Evolutionary conservation across 2,329 filamentous ascomycete genomes (phyloP).

Genomic region (Bipolaris cookei): DNA sequence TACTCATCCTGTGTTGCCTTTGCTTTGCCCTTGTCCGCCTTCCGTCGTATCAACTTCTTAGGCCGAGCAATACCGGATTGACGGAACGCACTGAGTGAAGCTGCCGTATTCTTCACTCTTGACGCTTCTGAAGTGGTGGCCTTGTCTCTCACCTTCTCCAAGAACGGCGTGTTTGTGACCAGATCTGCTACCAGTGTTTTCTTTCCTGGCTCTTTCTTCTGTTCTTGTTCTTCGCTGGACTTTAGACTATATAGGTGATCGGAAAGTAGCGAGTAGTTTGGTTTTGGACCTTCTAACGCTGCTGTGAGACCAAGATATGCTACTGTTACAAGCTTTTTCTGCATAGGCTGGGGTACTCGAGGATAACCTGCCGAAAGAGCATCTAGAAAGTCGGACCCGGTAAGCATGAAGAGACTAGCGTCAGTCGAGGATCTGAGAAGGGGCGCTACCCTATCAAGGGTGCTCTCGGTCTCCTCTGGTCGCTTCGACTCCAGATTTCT

Average conservation of each 20-base stretch:
- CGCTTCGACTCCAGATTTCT: constrained; percentile 68
- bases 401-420: constrained; percentile 69
- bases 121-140: constrained; percentile 59
- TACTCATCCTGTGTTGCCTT: constrained; percentile 46
- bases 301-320: constrained; percentile 77
- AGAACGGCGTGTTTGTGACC: constrained; percentile 77
- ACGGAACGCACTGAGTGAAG: constrained; percentile 65
- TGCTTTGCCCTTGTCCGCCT: constrained; percentile 71
- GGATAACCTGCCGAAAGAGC: constrained; percentile 71
- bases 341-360: constrained; percentile 66
- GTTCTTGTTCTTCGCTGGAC: constrained; percentile 68
- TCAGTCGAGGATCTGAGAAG: constrained; percentile 67
- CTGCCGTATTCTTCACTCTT: constrained; percentile 66
- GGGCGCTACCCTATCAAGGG: constrained; percentile 66
- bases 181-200: constrained; percentile 79
- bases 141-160: constrained; percentile 66
- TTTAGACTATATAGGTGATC: constrained; percentile 87
- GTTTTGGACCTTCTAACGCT: constrained; percentile 68
- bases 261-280: constrained; percentile 75
- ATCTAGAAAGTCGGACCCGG: constrained; percentile 87
- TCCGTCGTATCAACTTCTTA: constrained; percentile 61
- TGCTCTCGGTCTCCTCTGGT: constrained; percentile 61
- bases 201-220: constrained; percentile 48
- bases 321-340: constrained; percentile 72
- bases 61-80: constrained; percentile 59